These are phyloP conservation scores for Baeospora myosura DNA, from an alignment of 1,284 basidiomycete species.

Conservation along the genomic window DNA sequence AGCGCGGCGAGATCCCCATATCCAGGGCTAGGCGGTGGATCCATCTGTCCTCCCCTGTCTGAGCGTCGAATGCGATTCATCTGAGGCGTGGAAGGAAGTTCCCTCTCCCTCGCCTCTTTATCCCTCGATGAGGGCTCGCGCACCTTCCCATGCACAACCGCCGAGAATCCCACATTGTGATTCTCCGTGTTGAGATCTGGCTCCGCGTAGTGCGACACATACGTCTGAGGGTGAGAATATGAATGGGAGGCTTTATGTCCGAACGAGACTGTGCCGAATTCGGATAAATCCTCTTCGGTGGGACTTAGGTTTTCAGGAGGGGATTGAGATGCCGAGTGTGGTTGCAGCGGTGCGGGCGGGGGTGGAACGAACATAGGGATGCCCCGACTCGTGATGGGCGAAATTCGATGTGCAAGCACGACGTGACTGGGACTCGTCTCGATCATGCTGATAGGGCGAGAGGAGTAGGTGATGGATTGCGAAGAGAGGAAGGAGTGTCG, in stretches of 20 bases:
- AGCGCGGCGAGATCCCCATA: conserved; percentile 40
- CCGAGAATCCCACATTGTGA: conserved; percentile 32
- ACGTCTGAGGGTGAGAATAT: conserved; percentile 12
- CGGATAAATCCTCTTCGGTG: too few species aligned
- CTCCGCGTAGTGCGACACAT: conserved; percentile 11
- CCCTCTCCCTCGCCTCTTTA: background rate
- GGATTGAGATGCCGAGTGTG: background rate
- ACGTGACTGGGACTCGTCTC: conserved; percentile 31
- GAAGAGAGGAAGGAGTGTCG: conserved; percentile 14
- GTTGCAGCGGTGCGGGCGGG: conserved; percentile 4
- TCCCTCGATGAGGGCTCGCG: conserved; percentile 14
- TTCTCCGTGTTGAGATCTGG: conserved; percentile 10
- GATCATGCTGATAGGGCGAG: conserved; percentile 30
- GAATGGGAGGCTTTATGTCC: conserved; percentile 18
- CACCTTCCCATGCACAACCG: conserved; percentile 48
- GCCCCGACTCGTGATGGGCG: conserved; percentile 25
- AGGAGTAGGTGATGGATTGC: conserved; percentile 5
- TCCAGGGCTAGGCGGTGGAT: conserved; percentile 33
- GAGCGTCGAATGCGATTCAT: conserved; percentile 18
- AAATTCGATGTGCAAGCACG: conserved; percentile 28
- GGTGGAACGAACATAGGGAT: conserved; percentile 28
- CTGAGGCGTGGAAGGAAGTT: conserved; percentile 22
- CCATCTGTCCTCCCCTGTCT: conserved; percentile 12
- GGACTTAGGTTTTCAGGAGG: conserved; percentile 12
- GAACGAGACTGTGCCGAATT: conserved; percentile 25